Conservation (phyloP, 768 basidiomycete species). For the Lentinula raphanica region DNA sequence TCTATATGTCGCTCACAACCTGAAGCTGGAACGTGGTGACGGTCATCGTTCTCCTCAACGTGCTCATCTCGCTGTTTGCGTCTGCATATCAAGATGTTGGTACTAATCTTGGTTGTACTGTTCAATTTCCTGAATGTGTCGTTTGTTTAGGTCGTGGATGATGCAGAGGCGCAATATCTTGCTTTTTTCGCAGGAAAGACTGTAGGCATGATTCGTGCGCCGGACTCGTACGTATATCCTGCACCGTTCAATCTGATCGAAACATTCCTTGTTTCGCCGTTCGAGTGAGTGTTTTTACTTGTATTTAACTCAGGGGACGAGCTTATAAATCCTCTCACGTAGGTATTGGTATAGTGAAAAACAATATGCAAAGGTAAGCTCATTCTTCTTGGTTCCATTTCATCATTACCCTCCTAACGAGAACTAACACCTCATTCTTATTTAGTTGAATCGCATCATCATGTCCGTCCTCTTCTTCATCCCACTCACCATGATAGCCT, state of each 20-base stretch:
- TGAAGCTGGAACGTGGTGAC: constrained; percentile 90
- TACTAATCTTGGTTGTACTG: constrained; percentile 9
- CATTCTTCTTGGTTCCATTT: background rate
- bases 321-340: constrained; percentile 21
- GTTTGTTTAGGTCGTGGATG: constrained; percentile 58
- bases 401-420: background rate
- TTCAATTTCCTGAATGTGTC: too few species aligned
- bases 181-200: constrained; percentile 90
- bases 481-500: constrained; percentile 67
- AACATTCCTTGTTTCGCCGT: constrained; percentile 69
- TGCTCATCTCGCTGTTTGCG: constrained; percentile 92
- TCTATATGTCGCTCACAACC: constrained; percentile 33
- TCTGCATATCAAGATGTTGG: constrained; percentile 85
- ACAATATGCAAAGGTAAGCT: constrained; percentile 55
- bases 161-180: constrained; percentile 87
- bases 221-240: constrained; percentile 82
- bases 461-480: constrained; percentile 82
- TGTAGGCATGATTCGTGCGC: constrained; percentile 77
- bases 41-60: constrained; percentile 82
- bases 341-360: constrained; percentile 39
- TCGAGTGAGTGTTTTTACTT: constrained; percentile 57
- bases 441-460: constrained; percentile 66
- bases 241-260: constrained; percentile 93
- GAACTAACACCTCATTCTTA: constrained; percentile 4
- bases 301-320: background rate